Conservation (phyloP, 345 rosid species). For the Pugionium cornutum region DNA sequence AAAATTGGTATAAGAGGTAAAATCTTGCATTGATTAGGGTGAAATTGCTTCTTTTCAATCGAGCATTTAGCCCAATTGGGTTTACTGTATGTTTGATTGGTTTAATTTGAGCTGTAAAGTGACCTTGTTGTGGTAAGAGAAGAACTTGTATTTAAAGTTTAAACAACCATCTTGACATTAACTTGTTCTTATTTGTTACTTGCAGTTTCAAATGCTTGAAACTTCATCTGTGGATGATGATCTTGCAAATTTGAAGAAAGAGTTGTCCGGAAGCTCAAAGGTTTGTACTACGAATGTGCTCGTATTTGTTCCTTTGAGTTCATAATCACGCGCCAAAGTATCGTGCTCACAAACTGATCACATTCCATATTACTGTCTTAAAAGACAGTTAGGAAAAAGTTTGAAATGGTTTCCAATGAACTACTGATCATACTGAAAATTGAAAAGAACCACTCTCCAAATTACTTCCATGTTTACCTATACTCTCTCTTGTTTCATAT, state of each 20-base stretch:
- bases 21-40: constrained; percentile 6
- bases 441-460: too few relatives aligned
- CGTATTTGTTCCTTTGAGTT: too few relatives aligned
- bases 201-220: constrained; percentile 54
- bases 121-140: neutral
- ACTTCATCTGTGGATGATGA: constrained; percentile 61
- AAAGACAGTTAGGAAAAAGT: too few relatives aligned
- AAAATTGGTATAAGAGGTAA: constrained; percentile 4
- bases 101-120: constrained; percentile 1
- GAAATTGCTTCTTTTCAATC: neutral
- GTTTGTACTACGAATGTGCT: constrained; percentile 25
- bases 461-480: too few relatives aligned
- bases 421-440: too few relatives aligned
- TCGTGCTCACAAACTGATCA: too few relatives aligned
- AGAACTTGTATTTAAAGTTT: neutral
- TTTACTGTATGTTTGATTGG: constrained; percentile 1
- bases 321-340: too few relatives aligned
- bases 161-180: constrained; percentile 7
- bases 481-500: neutral
- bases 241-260: constrained; percentile 52
- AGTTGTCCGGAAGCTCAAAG: constrained; percentile 52
- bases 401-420: too few relatives aligned
- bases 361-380: too few relatives aligned
- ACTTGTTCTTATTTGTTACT: neutral
- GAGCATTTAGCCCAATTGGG: constrained; percentile 4